Evolutionary conservation across 164 flowering plant species (phyloP).

Genomic region (Euptelea pleiosperma): DNA sequence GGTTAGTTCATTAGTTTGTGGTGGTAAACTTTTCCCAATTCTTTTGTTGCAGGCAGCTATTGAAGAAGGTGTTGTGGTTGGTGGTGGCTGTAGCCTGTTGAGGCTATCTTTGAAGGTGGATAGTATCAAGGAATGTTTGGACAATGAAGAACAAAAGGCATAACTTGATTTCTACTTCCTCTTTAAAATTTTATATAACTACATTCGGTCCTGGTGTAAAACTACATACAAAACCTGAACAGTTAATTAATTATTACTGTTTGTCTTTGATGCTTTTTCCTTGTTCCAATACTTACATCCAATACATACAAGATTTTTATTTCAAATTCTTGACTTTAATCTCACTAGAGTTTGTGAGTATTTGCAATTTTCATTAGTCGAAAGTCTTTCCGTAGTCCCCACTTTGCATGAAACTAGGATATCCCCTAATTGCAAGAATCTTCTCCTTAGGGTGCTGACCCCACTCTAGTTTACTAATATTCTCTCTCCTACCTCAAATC

Average conservation of each 20-base stretch:
- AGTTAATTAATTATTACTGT: background rate
- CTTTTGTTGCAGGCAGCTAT: conserved; percentile 68
- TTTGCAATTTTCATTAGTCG: background rate
- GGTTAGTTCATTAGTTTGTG: conserved; percentile 3
- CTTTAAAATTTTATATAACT: background rate
- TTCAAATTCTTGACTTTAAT: background rate
- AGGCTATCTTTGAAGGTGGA: conserved; percentile 72
- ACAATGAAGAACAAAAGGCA: conserved; percentile 84
- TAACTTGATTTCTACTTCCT: conserved; percentile 1
- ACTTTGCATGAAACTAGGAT: no score
- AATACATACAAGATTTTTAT: no score
- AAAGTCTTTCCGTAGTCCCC: background rate
- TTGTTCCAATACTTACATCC: background rate
- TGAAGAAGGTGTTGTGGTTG: conserved; percentile 94
- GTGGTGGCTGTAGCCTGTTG: conserved; percentile 84
- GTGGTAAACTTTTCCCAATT: background rate
- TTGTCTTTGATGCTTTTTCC: background rate
- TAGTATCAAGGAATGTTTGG: conserved; percentile 50
- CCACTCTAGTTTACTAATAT: no score
- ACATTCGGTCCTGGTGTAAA: background rate
- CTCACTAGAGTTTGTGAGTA: background rate
- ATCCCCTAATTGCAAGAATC: no score
- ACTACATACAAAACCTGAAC: no score
- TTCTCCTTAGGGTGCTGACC: no score
- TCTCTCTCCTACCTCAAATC: no score